Conservation (phyloP, 2,329 filamentous ascomycete genomes). For the Podosphaera fusca region DNA sequence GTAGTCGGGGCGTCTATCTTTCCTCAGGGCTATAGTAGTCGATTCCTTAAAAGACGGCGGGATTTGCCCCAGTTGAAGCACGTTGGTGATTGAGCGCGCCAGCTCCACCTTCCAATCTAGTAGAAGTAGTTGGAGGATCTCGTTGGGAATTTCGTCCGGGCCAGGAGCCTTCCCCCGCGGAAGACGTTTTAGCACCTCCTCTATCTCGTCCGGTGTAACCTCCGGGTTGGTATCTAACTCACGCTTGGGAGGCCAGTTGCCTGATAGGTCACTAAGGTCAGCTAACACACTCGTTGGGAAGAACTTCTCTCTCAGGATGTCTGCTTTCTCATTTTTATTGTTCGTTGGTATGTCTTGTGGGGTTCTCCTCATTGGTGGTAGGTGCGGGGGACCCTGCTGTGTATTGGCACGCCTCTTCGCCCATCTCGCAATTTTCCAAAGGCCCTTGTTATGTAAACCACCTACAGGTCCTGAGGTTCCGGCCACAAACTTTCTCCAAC, state of each 20-base stretch:
- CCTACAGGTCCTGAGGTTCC: background rate
- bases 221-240: background rate
- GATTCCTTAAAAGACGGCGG: background rate
- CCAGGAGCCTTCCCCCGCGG: background rate
- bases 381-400: background rate
- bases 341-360: background rate
- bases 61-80: background rate
- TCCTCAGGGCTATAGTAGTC: background rate
- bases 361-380: background rate
- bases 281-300: background rate
- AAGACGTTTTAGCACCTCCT: constrained; percentile 1
- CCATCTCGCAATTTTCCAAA: background rate
- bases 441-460: background rate
- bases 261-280: background rate
- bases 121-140: background rate
- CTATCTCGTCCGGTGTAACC: background rate
- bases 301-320: background rate
- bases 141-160: background rate
- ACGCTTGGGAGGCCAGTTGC: background rate
- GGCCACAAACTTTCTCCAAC: background rate
- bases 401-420: background rate
- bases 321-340: background rate
- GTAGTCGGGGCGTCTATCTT: background rate
- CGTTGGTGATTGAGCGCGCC: background rate
- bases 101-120: background rate